A percentile compares a stretch with the other conserved stretches of the same genome.
Evolutionary conservation across 139 green algal genomes (phyloP).

Genomic region (Haematococcus lacustris): DNA sequence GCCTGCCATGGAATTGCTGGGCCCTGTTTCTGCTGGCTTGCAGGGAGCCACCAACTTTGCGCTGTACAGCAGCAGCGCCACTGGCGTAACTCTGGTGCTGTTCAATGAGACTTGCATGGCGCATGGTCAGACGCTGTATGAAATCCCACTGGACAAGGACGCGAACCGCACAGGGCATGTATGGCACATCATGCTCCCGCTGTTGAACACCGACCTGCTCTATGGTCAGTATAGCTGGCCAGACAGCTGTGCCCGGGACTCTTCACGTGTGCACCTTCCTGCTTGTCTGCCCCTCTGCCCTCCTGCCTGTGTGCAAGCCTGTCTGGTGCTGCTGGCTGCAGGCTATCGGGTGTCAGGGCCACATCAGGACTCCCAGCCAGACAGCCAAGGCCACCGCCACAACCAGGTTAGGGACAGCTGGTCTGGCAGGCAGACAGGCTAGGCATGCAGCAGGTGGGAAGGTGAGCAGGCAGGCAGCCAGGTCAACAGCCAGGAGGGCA

Average conservation of each 20-base stretch:
- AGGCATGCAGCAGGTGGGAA: not conserved
- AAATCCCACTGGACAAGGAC: constrained; percentile 53
- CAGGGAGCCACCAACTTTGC: constrained; percentile 85
- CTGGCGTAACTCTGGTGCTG: constrained; percentile 65
- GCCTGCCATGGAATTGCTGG: not conserved
- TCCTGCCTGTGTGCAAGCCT: constrained; percentile 49
- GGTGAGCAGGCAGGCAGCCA: not conserved
- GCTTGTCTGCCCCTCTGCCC: constrained; percentile 82
- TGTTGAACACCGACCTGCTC: constrained; percentile 51
- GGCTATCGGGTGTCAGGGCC: constrained; percentile 31
- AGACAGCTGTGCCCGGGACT: constrained; percentile 65
- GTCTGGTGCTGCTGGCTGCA: no score
- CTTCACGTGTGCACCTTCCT: no score
- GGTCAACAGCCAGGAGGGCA: not conserved
- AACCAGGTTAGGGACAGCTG: constrained; percentile 7
- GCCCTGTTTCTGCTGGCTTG: not conserved
- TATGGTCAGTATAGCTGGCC: constrained; percentile 42
- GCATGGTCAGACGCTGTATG: constrained; percentile 14
- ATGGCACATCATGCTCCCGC: constrained; percentile 81
- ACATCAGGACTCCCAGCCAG: constrained; percentile 24
- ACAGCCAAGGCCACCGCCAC: constrained; percentile 18
- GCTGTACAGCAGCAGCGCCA: constrained; percentile 53
- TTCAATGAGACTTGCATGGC: constrained; percentile 75
- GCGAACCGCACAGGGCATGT: constrained; percentile 70
- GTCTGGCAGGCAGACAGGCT: not conserved